Percentiles rank a stretch among this genome's conserved stretches.
Conservation (phyloP, 352 stramenopile genomes). For the Globisporangium polare region DNA sequence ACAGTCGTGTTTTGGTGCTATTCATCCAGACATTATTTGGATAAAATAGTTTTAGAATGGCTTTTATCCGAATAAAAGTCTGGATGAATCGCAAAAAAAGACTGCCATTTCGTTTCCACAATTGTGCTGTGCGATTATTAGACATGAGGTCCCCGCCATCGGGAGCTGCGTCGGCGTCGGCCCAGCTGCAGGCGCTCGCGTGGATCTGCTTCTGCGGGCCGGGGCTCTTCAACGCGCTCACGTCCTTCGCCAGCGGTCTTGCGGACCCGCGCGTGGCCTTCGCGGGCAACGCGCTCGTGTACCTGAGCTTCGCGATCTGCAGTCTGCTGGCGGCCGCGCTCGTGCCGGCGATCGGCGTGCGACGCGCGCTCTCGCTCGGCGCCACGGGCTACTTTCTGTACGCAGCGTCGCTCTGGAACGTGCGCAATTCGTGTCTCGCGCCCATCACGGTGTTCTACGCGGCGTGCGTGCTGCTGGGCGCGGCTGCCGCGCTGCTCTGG, state of each 20-base stretch:
- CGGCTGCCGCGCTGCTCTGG: constrained; percentile 70
- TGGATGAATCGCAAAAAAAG: too few relatives aligned
- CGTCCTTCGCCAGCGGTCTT: constrained; percentile 38
- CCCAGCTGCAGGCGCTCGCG: constrained; percentile 34
- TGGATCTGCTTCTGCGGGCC: constrained; percentile 50
- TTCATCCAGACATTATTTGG: too few relatives aligned
- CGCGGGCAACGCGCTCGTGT: constrained; percentile 42
- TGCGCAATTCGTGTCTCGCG: constrained; percentile 19
- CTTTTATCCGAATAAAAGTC: too few relatives aligned
- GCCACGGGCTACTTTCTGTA: constrained; percentile 59
- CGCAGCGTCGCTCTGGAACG: constrained; percentile 39
- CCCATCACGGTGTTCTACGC: constrained; percentile 6
- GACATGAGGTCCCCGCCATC: too few relatives aligned
- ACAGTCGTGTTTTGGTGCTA: too few relatives aligned
- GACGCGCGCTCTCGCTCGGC: constrained; percentile 45
- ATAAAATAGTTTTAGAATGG: too few relatives aligned
- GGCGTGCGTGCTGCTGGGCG: constrained; percentile 43
- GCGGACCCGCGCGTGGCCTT: constrained; percentile 35
- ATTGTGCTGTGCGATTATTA: too few relatives aligned
- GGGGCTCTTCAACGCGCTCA: constrained; percentile 53
- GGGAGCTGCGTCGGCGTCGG: neutral
- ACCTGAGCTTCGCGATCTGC: constrained; percentile 52
- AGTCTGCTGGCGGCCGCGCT: constrained; percentile 43
- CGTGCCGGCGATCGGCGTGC: constrained; percentile 42
- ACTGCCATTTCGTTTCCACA: too few relatives aligned